Base-by-base conservation (phyloP, 441 rosid genomes). In the Populus hybrid region DNA sequence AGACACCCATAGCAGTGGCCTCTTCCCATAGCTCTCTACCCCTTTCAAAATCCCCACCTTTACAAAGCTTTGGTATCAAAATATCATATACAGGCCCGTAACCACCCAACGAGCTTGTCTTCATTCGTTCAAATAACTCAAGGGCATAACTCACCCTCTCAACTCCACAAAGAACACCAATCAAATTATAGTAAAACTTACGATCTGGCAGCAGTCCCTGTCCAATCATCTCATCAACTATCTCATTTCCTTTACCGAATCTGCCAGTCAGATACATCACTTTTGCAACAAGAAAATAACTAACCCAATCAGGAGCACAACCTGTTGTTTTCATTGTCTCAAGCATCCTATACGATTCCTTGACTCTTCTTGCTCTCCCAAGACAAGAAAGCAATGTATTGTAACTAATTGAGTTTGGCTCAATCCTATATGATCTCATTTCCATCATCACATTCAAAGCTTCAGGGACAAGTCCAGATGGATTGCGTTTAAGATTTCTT, bases 381-480 rank as follows among this genome's bases (percentile, higher is more conserved):
- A 93, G 86, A 78, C 92, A 89, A 63, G 95, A 89, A 42, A 94
- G 93, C 92, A 91, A 75, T 75, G 88, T 82, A 67, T 94, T 94
- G 81, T 90, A 91, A 80, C 92, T 94, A 61, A 88, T 75, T 4
- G 90, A 85, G 23, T 86, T 90, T 40, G 99, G 94, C 50, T 83
- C 77, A 69, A 92, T 80, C 57, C 75, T 84, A 67, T 86, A 78
- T 42, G 92, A 87, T 74, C 90, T 89, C 97, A 90, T 94, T 77
- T 94, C 97, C 86, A 90, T 87, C 97, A 93, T 89, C 82, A 94
- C 85, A 82, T 94, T 93, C 85, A 93, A 73, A 80, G 97, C 88
- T 80, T 93, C 97, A 30, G 95, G 94, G 75, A 91, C 91, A 67
- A 91, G 93, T 57, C 94, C 95, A 11, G 97, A 93, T 10, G 95